Evolutionary conservation across 495 filamentous ascomycete species (phyloP), one percentile per base, ranked within the genome.

Genomic region (Staphylotrichum tortipilum): DNA sequence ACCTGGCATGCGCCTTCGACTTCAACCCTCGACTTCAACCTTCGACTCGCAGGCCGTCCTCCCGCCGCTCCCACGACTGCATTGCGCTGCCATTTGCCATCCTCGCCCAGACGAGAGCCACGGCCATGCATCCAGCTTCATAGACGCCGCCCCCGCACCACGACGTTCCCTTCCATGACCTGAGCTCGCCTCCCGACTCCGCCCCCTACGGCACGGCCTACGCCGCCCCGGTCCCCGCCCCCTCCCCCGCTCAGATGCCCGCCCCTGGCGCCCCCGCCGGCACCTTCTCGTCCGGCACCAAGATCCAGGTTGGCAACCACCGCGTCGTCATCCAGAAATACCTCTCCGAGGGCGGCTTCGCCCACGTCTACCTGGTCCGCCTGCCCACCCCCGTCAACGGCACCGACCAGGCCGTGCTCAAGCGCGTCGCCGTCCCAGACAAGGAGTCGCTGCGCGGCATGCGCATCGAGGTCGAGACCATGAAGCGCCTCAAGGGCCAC

Each of bases 401-500:
- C 52, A 82, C 85, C 45, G 88, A 95, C 59, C 78, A 79, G 51
- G 91, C 88, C 2, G 89, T 98, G 7, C 72, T 98, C 58, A 98
- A 98, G 74, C 78, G 92, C 59, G 92, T 98, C 37, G 92, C 94
- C n/a, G 92, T 97, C 28, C 88, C 94, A 34, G 92, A 98, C 64
- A 95, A 92, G 74, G 83, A 92, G 58, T 79, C 89, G 44, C 76
- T 98, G 64, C 86, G 89, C 24, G 89, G 83, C 66, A 96, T 97
- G 92, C 84, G 94, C 62, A 97, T 85, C 50, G 92, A 98, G 75
- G 92, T 97, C 46, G 92, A 98, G 70, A 98, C 92, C 17, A 98
- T 98, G 92, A 98, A 98, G 80, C 88, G 90, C 61, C 73, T 98
- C 52, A 94, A 94, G 75, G 94, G 94, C 29, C 92, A 96, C 73